Percentiles rank a stretch among this genome's conserved stretches.
phyloP scores from a whole-genome alignment of 2,329 filamentous ascomycete genomes.

The Colletotrichum neosansevieriae region DNA sequence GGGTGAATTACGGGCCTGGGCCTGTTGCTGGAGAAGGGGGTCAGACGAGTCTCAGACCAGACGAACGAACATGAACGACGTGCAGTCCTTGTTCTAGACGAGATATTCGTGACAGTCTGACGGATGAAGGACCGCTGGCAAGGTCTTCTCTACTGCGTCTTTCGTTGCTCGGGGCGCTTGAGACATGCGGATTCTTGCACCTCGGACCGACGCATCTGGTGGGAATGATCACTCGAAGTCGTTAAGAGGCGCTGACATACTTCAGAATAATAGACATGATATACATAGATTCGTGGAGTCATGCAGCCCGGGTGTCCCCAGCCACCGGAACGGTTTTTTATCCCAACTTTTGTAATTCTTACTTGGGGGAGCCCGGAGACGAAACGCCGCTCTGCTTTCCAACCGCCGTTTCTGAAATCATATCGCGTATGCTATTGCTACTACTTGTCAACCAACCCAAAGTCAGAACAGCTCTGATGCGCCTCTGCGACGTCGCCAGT shows the following conservation, averaged over 20 bases:
- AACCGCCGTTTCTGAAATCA: slow-evolving; percentile 25
- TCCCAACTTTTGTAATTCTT: background rate
- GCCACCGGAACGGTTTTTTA: slow-evolving; percentile 11
- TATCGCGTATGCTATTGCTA: slow-evolving; percentile 33
- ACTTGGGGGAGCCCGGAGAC: slow-evolving; percentile 21
- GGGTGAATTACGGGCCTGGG: background rate
- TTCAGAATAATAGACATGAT: background rate
- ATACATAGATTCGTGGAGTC: background rate
- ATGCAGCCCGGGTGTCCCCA: slow-evolving; percentile 6
- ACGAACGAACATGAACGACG: slow-evolving; percentile 26
- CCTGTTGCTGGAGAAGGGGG: background rate
- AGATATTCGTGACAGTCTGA: background rate
- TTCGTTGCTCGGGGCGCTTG: slow-evolving; percentile 9
- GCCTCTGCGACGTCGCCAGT: background rate
- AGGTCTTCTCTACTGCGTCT: background rate
- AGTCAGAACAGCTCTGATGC: background rate
- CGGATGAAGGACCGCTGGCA: background rate
- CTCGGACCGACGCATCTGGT: background rate
- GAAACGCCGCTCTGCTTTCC: slow-evolving; percentile 23
- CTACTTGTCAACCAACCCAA: background rate
- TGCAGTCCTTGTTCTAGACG: background rate
- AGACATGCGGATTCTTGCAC: slow-evolving; percentile 23
- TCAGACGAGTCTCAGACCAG: slow-evolving; percentile 39
- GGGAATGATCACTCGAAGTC: background rate
- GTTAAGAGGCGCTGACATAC: background rate